Conservation (phyloP, 1,284 basidiomycete genomes). For the Ustilago curta region DNA sequence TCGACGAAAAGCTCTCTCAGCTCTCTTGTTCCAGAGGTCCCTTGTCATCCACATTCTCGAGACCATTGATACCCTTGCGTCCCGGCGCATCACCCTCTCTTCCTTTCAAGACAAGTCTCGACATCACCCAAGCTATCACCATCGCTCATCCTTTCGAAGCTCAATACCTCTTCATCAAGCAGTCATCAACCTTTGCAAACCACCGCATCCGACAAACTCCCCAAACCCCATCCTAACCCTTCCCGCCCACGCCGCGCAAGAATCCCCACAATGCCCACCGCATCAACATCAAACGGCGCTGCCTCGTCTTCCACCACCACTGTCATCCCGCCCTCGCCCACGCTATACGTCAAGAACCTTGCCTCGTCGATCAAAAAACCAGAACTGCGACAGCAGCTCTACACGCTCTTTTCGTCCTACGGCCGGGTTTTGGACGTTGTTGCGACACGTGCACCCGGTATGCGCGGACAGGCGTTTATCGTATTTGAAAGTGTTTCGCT, state of each 20-base stretch:
- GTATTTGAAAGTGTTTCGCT: constrained; percentile 89
- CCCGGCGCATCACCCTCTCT: too few species aligned
- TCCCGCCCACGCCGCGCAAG: neutral
- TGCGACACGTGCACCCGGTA: constrained; percentile 86
- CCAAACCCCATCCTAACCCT: too few species aligned
- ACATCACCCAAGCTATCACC: too few species aligned
- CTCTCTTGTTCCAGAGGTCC: neutral
- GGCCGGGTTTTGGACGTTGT: constrained; percentile 93
- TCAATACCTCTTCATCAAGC: too few species aligned
- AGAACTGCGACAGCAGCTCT: constrained; percentile 83
- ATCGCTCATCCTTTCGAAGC: too few species aligned
- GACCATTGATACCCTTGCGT: too few species aligned
- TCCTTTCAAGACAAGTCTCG: too few species aligned
- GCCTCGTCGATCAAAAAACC: constrained; percentile 86
- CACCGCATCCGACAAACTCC: too few species aligned
- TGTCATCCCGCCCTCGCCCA: constrained; percentile 76
- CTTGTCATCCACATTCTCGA: neutral
- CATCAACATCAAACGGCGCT: constrained; percentile 16
- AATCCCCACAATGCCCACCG: constrained; percentile 10
- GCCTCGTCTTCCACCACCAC: neutral
- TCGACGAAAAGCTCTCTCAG: neutral
- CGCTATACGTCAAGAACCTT: constrained; percentile 89
- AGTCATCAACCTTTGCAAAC: too few species aligned
- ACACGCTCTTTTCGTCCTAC: constrained; percentile 90
- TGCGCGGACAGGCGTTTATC: constrained; percentile 95